A percentile compares a stretch with the other conserved stretches of the same genome.
These are phyloP conservation scores for Kalaharituber pfeilii DNA, from an alignment of 2,329 filamentous ascomycete species.

Conservation along the genomic window DNA sequence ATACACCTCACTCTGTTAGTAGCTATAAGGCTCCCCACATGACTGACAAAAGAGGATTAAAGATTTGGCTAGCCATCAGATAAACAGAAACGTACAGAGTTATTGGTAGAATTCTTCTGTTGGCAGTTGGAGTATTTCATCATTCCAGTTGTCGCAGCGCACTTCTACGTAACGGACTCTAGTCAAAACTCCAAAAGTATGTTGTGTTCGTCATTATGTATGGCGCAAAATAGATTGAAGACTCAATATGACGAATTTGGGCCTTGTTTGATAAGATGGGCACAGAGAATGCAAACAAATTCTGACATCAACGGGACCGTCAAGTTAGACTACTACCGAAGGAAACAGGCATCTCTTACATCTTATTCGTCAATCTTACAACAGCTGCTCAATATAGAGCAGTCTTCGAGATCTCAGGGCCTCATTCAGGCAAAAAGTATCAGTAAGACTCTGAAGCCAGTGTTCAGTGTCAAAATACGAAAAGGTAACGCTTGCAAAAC, in stretches of 20 bases:
- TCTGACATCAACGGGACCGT: too few relatives aligned
- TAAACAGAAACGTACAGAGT: constrained; percentile 53
- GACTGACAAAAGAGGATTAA: too few relatives aligned
- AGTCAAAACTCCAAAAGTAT: constrained; percentile 59
- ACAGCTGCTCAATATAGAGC: too few relatives aligned
- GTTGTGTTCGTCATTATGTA: constrained; percentile 87
- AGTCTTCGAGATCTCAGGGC: constrained; percentile 23
- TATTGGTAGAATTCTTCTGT: constrained; percentile 74
- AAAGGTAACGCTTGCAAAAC: constrained; percentile 34
- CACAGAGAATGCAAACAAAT: too few relatives aligned
- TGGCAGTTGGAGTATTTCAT: constrained; percentile 84
- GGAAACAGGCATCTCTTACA: too few relatives aligned
- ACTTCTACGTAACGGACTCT: constrained; percentile 92
- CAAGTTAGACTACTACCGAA: too few relatives aligned
- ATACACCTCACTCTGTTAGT: constrained; percentile 31
- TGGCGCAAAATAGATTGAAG: constrained; percentile 63
- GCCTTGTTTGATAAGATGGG: too few relatives aligned
- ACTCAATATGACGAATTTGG: too few relatives aligned
- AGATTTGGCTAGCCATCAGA: constrained; percentile 52
- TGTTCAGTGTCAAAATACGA: constrained; percentile 62
- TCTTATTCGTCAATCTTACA: too few relatives aligned
- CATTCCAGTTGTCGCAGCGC: constrained; percentile 67
- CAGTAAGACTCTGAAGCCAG: constrained; percentile 52
- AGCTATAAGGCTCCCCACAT: too few relatives aligned
- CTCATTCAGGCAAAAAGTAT: constrained; percentile 46